Base-by-base conservation (phyloP, 768 basidiomycete genomes). In the Vishniacozyma victoriae region DNA sequence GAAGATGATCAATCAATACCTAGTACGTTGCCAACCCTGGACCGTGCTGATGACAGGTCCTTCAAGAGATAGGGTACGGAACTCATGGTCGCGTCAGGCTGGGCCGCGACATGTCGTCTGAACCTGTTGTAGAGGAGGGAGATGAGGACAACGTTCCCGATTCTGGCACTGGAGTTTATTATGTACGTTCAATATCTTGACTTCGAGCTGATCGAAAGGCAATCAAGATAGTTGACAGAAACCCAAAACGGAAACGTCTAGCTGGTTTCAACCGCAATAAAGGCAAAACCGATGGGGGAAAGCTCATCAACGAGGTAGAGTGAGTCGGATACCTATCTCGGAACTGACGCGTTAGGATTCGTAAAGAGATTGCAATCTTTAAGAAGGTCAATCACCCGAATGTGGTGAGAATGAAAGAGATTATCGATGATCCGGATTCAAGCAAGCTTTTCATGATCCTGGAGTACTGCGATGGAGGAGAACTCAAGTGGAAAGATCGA, bases 291-390 rank as follows among this genome's bases (percentile, higher is more conserved):
- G 64, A 62, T 20, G 62, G 55, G 7, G 60, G 51, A 5, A 63
- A 63, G 51, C 38, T 65, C 45, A 48, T 62, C 15, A 59, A 62
- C 22, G 67, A 67, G 48, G 57, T 54, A 44, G 56, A 67, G 59
- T 57, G 40, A 54, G 54, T 59, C 4, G 5, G 23, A 24, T 20
- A 7, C 16, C 5, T 35, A 5, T 16, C n/a, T 6, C 29, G 3
- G 13, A 20, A 16, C 55, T 44, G 20, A 41, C 29, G 12, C 5
- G 36, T 4, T 55, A 88, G 89, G 75, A 89, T 95, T 54, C 78
- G 82, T 58, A 84, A 83, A 71, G 93, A 97, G 74, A 91, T 97
- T 50, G 95, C 95, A 2, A 92, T 97, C 71, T 95, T 99, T 88
- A 97, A 96, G 77, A 92, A 95, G 68, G 85, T 87, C 62, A 76